Conservation (phyloP, 75 land plant genomes). For the Picea sitchensis region DNA sequence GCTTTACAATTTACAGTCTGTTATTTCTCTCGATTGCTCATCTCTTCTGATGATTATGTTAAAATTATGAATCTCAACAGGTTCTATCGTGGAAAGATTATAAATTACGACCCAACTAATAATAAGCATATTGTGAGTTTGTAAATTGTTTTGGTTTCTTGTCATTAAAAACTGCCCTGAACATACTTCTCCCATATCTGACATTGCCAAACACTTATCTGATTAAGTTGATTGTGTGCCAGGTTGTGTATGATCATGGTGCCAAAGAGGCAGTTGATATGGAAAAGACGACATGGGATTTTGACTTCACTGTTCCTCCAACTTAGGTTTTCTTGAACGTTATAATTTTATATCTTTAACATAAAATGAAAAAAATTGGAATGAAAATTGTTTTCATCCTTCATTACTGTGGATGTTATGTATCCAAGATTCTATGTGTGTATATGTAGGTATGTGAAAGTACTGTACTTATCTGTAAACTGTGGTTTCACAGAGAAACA, state of each 20-base stretch:
- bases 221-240: neutral
- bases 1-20: too few relatives aligned
- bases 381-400: too few relatives aligned
- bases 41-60: neutral
- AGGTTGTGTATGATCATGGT: constrained; percentile 2
- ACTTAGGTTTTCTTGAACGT: neutral
- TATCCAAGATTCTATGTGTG: neutral
- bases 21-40: too few relatives aligned
- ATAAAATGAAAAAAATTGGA: too few relatives aligned
- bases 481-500: neutral
- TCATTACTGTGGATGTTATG: neutral
- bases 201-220: neutral
- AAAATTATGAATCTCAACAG: neutral
- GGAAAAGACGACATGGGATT: neutral
- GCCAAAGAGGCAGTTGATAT: neutral
- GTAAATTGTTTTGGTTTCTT: neutral
- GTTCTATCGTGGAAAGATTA: neutral
- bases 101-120: neutral
- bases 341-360: neutral
- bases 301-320: neutral
- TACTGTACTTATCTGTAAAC: neutral
- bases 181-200: neutral
- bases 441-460: neutral
- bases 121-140: constrained; percentile 8
- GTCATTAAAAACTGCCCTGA: neutral